A percentile compares a stretch with the other conserved stretches of the same genome.
phyloP scores from a whole-genome alignment of 2,329 filamentous ascomycete genomes.

The Apiospora rasikravindrae region DNA sequence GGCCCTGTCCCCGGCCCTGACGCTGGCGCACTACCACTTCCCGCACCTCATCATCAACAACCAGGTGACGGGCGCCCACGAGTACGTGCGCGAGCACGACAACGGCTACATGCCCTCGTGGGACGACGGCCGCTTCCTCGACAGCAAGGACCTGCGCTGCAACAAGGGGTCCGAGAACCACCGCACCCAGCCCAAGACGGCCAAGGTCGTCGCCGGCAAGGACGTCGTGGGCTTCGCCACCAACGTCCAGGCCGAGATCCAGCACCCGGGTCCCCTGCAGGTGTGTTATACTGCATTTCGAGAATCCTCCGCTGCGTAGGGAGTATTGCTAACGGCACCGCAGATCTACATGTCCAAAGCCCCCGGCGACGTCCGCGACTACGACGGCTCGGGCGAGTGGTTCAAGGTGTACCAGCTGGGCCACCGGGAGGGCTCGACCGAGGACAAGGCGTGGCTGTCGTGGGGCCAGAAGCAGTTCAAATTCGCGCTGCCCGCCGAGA shows the following conservation, averaged over 20 bases:
- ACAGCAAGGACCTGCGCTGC: constrained; percentile 19
- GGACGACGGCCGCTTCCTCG: constrained; percentile 13
- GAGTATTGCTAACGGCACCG: neutral
- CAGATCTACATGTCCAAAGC: constrained; percentile 18
- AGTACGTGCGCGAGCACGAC: constrained; percentile 19
- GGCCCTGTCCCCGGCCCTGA: constrained; percentile 6
- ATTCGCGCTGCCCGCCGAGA: constrained; percentile 44
- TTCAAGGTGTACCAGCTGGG: constrained; percentile 41
- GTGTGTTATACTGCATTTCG: too few relatives aligned
- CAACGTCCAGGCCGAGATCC: constrained; percentile 13
- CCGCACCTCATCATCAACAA: constrained; percentile 17
- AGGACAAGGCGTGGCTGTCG: constrained; percentile 33
- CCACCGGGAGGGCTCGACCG: constrained; percentile 16
- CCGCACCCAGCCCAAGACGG: constrained; percentile 7
- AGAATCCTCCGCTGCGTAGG: too few relatives aligned
- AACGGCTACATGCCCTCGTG: constrained; percentile 19
- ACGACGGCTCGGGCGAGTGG: constrained; percentile 52
- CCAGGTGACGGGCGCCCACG: constrained; percentile 6
- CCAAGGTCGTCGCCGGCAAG: constrained; percentile 18
- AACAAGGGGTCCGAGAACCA: constrained; percentile 18
- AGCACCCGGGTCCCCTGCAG: constrained; percentile 17
- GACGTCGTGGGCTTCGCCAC: constrained; percentile 13
- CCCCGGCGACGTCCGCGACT: constrained; percentile 46
- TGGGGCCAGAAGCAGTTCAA: constrained; percentile 48
- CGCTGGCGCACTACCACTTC: constrained; percentile 18